Evolutionary conservation across 495 filamentous ascomycete species (phyloP), one percentile per base, ranked within the genome.

Genomic region (Talaromyces proteolyticus): DNA sequence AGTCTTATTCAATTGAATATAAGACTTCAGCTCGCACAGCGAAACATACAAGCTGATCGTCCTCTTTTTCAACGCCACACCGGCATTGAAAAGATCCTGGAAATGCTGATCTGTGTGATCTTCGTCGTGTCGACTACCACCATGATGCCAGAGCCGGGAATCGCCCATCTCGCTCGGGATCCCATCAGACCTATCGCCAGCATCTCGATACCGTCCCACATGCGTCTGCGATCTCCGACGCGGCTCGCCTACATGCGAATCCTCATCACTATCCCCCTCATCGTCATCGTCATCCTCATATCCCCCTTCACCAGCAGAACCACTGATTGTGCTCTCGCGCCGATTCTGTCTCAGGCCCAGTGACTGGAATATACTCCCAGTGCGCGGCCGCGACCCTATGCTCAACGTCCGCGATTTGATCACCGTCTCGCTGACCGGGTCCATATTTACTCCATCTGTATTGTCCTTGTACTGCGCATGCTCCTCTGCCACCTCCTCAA

Each of bases 21-120:
- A 99, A 12, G 91, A 96, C 63, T 95, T 89, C 49, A 99, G 79
- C 56, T 95, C 93, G 69, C 93, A 96, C n/a, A 97, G 70, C 50
- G 87, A 85, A 45, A 97, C 94, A 58, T 96, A 99, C 44, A 88
- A 70, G 58, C 84, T 86, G 49, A 94, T 80, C 42, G 86, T 82
- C 26, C 91, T 80, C 69, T 94, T 96, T 74, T 97, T 97, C 57
- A 97, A 66, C 53, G 87, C 89, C 53, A 95, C 82, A 12, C 86
- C 88, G 23, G 82, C 79, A 52, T 91, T 90, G 58, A 87, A 93
- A 3, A 95, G 68, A 21, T 77, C 73, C 3, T 80, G 62, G 21
- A 88, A 73, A 22, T 77, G 75, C 37, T 91, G 83, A 54, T 95
- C 90, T 40, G 77, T 79, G 57, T 87, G 86, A 55, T 93, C 84